Base-by-base conservation (phyloP, 345 rosid species). In the Murraya koenigii region DNA sequence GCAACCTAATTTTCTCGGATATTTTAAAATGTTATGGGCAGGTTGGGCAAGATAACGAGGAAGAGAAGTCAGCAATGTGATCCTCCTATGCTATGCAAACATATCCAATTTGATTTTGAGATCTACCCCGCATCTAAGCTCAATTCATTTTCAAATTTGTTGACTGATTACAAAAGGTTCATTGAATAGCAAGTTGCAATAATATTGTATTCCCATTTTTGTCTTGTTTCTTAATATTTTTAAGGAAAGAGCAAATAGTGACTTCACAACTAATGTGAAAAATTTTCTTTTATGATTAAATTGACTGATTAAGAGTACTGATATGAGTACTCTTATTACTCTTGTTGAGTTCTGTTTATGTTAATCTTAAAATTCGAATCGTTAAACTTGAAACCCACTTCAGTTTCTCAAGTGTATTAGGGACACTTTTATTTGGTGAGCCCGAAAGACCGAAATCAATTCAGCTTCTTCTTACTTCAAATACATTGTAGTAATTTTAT, bases 41-140 rank as follows among this genome's bases (percentile, higher is more conserved):
- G 22, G 58, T 22, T 20, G 32, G 25, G 22, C 47, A 69, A 11
- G 10, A 23, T 49, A 23, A 26, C 23, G 25, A 59, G 25, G 56
- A 28, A 62, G 78, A 30, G 1, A 75, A 75, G 49, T 75, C 71
- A 65, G 33, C 22, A 14, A 64, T 49, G 28, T 59, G 66, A 15
- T 59, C 4, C 17, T 39, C 8, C 0, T 13, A 0, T 44, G 49
- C 15, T 11, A 0, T 25, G 26, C 39, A 52, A 65, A 75, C n/a
- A 11, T 75, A 20, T 75, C 47, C 69, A 47, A 65, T 64, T 64
- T 66, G 78, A 75, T 33, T 75, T 74, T 74, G 69, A n/a, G 52
- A 36, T 59, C 76, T 59, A 38, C 55, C 15, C 59, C 30, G 11
- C 19, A 41, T 36, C 71, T 23, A 67, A 33, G 26, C 20, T 17